Evolutionary conservation across 2,329 filamentous ascomycete species (phyloP).

Genomic region (Endothia cerciana): DNA sequence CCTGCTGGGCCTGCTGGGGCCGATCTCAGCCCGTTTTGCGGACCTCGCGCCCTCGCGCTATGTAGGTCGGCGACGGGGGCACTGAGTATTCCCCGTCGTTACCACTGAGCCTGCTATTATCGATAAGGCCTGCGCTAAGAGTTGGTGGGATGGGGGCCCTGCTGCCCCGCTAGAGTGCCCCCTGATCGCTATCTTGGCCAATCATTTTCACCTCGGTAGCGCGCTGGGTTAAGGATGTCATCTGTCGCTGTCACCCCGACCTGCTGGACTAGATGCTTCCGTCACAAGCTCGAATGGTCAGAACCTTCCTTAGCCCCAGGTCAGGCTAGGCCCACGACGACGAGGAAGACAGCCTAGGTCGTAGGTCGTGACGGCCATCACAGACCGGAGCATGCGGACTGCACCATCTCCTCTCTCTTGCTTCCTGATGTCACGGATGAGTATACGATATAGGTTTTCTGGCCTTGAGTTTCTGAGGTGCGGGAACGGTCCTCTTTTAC

Average conservation of each 20-base stretch:
- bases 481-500: neutral
- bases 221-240: conserved; percentile 16
- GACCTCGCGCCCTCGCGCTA: too few species aligned
- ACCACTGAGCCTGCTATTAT: conserved; percentile 15
- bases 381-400: too few species aligned
- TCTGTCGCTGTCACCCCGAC: conserved; percentile 7
- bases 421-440: too few species aligned
- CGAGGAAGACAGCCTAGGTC: too few species aligned
- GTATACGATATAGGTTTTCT: too few species aligned
- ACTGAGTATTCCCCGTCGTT: neutral
- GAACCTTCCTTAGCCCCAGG: neutral
- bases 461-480: too few species aligned
- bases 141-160: conserved; percentile 2
- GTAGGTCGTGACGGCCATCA: too few species aligned
- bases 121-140: conserved; percentile 24
- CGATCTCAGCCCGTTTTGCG: neutral
- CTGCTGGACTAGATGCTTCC: neutral
- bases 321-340: neutral
- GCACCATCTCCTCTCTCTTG: too few species aligned
- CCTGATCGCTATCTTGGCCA: conserved; percentile 3
- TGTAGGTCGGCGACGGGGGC: too few species aligned
- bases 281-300: neutral
- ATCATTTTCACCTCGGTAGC: neutral
- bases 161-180: neutral
- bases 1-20: neutral